phyloP scores from a whole-genome alignment of 2,329 filamentous ascomycete species.

The Penicillium sp. region DNA sequence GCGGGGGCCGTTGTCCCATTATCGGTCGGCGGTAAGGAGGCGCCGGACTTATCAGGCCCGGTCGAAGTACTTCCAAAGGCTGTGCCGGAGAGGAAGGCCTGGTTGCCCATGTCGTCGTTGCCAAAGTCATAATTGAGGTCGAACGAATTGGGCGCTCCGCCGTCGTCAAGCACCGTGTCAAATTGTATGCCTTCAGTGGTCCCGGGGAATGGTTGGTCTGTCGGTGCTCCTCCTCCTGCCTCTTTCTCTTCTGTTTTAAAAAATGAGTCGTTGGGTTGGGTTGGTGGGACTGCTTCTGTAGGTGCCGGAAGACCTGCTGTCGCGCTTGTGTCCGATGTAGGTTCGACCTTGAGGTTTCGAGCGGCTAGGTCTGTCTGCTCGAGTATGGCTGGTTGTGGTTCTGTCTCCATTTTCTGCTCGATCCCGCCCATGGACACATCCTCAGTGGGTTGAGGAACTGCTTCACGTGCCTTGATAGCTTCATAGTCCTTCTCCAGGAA shows the following conservation, averaged over 20 bases:
- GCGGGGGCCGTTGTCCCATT: constrained; percentile 33
- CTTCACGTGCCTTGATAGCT: constrained; percentile 36
- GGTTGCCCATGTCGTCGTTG: constrained; percentile 41
- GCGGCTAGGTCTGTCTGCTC: constrained; percentile 21
- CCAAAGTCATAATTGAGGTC: constrained; percentile 45
- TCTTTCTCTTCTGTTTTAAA: constrained; percentile 29
- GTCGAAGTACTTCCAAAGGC: constrained; percentile 29
- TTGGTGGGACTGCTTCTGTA: constrained; percentile 12
- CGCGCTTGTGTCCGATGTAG: constrained; percentile 18
- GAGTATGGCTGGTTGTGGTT: constrained; percentile 15
- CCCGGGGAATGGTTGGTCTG: constrained; percentile 30
- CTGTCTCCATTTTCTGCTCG: constrained; percentile 17
- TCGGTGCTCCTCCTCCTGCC: constrained; percentile 13
- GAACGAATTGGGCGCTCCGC: constrained; percentile 38
- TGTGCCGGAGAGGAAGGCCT: constrained; percentile 40
- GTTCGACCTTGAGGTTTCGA: constrained; percentile 22
- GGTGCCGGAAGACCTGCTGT: constrained; percentile 15
- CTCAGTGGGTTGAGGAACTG: constrained; percentile 28
- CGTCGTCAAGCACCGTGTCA: constrained; percentile 43
- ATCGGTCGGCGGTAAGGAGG: constrained; percentile 15
- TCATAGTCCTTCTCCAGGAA: constrained; percentile 47
- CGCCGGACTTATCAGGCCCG: constrained; percentile 14
- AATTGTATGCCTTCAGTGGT: constrained; percentile 43
- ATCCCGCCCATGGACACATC: constrained; percentile 36
- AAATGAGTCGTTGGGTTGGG: constrained; percentile 17